Base-by-base conservation (phyloP, 805 yeast species). In the Candida boidinii region DNA sequence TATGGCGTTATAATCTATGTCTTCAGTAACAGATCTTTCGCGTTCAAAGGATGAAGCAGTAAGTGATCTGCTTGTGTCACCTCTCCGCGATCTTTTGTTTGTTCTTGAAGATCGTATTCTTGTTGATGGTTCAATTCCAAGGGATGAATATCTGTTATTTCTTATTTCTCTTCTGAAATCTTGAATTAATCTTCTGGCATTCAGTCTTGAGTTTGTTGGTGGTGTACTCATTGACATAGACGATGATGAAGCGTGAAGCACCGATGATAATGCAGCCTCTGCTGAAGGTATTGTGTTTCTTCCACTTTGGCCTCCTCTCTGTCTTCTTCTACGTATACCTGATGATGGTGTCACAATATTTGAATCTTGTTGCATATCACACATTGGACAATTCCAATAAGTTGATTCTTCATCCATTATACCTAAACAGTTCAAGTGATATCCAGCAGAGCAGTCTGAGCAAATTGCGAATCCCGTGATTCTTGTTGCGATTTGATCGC, bases 381-480 rank as follows among this genome's bases (percentile, higher is more conserved):
- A 58, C 51, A 57, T 49, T 2, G 64, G 64, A 38, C 64, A 58
- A 25, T 46, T 45, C 41, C 49, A 56, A 7, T 37, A 45, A 33
- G 39, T 38, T 9, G 15, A 23, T 7, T 23, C 34, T 20, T 37
- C 29, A 25, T 42, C 51, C 17, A 44, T 31, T 17, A 46, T 35
- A 10, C 58, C 58, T 12, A 54, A 35, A 37, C 64, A 58, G 3
- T 46, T 42, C 1, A 48, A 37, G 35, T 58, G 64, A 37, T 45
- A 56, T 14, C 54, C 52, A 21, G 49, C 41, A 7, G 58, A 47
- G 30, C 64, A 58, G 14, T 53, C 53, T 4, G 39, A 38, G 34
- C 64, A 58, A 13, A 51, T 41, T 8, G 55, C 55, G 32, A 49
- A 44, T 8, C 45, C 45, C 4, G 42, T 31, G 17, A 17, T 25